Conservation (phyloP, 192 early-diverging fungal genomes). For the Spizellomyces punctatus region DNA sequence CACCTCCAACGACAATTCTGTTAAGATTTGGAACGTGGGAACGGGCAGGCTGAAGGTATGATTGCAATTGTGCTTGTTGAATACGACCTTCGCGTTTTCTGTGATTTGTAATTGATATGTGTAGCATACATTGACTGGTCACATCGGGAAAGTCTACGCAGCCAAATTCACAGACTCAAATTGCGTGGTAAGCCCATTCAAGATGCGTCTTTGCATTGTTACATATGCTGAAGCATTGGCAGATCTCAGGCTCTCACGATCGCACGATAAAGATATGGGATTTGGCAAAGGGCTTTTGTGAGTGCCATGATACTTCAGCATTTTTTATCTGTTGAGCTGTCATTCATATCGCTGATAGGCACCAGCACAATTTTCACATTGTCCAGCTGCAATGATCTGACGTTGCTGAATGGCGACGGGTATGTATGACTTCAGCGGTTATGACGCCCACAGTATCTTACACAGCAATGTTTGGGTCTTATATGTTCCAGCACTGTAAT, state of each 20-base stretch:
- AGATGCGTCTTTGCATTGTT: conserved; percentile 4
- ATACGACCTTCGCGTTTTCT: background rate
- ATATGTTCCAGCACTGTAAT: conserved; percentile 61
- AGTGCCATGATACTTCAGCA: conserved; percentile 19
- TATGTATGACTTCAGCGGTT: conserved; percentile 12
- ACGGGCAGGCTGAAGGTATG: conserved; percentile 73
- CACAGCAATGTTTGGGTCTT: background rate
- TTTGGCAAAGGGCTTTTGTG: conserved; percentile 84
- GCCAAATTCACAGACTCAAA: conserved; percentile 84
- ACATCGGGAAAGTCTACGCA: conserved; percentile 90
- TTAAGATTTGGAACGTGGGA: conserved; percentile 81
- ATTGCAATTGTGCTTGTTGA: background rate
- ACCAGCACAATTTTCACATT: conserved; percentile 88
- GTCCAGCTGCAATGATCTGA: conserved; percentile 93
- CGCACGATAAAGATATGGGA: conserved; percentile 97
- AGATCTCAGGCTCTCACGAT: conserved; percentile 93
- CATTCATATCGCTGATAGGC: conserved; percentile 38
- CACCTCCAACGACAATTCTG: conserved; percentile 88
- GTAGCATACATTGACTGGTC: conserved; percentile 90
- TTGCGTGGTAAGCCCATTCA: conserved; percentile 65
- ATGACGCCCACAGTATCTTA: background rate
- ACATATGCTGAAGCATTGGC: background rate
- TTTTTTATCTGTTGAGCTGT: background rate
- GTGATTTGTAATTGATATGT: background rate
- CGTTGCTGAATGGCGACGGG: conserved; percentile 76